These are phyloP conservation scores for Hygrophila difformis DNA, from an alignment of 257 asterid species.

Conservation along the genomic window DNA sequence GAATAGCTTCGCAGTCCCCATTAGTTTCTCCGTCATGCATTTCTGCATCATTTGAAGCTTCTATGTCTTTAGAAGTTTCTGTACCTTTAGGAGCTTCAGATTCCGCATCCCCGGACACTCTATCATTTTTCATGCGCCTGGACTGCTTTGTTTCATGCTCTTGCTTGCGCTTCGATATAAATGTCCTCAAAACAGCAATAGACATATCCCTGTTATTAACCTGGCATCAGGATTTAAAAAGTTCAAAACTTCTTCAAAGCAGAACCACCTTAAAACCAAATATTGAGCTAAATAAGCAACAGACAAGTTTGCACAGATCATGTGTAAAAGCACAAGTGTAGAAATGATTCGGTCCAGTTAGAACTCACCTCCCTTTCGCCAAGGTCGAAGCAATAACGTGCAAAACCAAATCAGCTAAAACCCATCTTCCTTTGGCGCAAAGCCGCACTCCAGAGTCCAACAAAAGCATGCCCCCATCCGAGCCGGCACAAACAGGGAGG, in stretches of 20 bases:
- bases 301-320: no score
- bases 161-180: conserved; percentile 50
- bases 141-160: conserved; percentile 57
- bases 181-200: conserved; percentile 83
- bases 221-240: conserved; percentile 32
- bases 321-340: no score
- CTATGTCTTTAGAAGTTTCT: no score
- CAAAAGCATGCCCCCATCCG: no score
- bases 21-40: conserved; percentile 32
- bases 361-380: no score
- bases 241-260: conserved; percentile 2
- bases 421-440: no score
- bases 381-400: no score
- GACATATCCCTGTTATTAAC: conserved; percentile 96
- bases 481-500: no score
- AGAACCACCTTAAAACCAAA: neutral
- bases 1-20: conserved; percentile 33
- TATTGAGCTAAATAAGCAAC: neutral
- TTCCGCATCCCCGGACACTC: conserved; percentile 27
- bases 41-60: no score
- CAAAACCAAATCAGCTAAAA: no score
- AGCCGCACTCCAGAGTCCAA: no score
- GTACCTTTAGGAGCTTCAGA: conserved; percentile 21
- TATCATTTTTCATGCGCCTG: conserved; percentile 37
- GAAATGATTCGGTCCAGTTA: no score